Percentiles rank a stretch among this genome's conserved stretches.
Evolutionary conservation across 352 stramenopile genomes (phyloP).

Genomic region (Phytophthora sp.): DNA sequence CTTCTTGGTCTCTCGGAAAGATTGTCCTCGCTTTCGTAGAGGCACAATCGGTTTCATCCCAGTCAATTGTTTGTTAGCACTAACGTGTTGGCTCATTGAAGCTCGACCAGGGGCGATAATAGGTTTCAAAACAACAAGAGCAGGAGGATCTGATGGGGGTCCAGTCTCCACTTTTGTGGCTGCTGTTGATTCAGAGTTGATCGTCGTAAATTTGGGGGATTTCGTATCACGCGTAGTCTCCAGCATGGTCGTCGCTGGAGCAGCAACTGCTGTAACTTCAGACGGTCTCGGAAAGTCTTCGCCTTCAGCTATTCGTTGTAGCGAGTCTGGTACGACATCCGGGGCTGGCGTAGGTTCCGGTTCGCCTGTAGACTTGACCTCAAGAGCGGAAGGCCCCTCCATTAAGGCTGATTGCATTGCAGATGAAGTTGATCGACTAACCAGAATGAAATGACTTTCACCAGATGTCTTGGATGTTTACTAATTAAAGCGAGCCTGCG

Average conservation of each 20-base stretch:
- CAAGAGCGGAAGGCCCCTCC: slow-evolving; percentile 4
- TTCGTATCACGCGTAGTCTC: not conserved
- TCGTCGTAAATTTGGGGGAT: not conserved
- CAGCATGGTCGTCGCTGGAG: not conserved
- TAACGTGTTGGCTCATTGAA: slow-evolving; percentile 16
- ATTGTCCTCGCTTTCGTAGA: slow-evolving; percentile 66
- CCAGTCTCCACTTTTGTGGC: not conserved
- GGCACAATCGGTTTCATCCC: slow-evolving; percentile 66
- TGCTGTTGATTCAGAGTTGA: not conserved
- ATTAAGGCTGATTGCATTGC: slow-evolving; percentile 4
- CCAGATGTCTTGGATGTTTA: too few relatives aligned
- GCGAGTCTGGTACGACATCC: not conserved
- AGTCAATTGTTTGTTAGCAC: slow-evolving; percentile 46
- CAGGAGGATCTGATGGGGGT: slow-evolving; percentile 9
- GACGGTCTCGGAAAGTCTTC: slow-evolving; percentile 7
- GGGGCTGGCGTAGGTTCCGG: not conserved
- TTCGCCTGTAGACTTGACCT: not conserved
- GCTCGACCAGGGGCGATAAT: slow-evolving; percentile 16
- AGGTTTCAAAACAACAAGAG: slow-evolving; percentile 27
- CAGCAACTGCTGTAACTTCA: not conserved
- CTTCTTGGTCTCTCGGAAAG: slow-evolving; percentile 69
- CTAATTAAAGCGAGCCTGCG: slow-evolving; percentile 4
- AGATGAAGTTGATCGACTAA: not conserved
- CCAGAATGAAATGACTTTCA: slow-evolving; percentile 8
- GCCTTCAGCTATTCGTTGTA: not conserved